Evolutionary conservation across 2,329 filamentous ascomycete species (phyloP).

Genomic region (Gremmenia infestans): DNA sequence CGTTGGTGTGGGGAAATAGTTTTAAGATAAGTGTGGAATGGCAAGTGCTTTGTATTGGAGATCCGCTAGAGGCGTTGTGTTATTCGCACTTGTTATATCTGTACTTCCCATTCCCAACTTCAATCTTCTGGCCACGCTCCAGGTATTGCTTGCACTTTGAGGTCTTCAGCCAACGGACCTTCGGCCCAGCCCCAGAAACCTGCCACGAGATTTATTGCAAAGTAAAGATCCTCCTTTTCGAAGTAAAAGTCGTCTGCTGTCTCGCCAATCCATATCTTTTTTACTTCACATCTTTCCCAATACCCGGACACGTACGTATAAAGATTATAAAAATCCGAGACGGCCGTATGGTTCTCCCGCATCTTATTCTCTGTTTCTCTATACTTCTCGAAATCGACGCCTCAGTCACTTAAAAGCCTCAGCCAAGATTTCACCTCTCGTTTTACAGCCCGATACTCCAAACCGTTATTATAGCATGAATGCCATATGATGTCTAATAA

Average conservation of each 20-base stretch:
- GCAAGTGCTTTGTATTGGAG: too few species aligned
- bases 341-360: not conserved
- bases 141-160: not conserved
- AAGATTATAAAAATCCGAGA: too few species aligned
- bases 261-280: not conserved
- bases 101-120: not conserved
- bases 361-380: constrained; percentile 1
- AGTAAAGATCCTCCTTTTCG: not conserved
- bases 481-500: too few species aligned
- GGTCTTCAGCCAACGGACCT: not conserved
- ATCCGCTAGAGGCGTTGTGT: too few species aligned
- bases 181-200: not conserved
- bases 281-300: not conserved
- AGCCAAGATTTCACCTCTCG: not conserved
- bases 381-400: constrained; percentile 1
- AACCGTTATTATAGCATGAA: too few species aligned
- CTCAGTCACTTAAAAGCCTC: not conserved
- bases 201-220: not conserved
- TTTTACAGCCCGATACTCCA: not conserved
- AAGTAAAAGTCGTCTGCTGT: not conserved
- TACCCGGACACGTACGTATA: too few species aligned
- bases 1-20: too few species aligned
- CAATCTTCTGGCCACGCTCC: not conserved
- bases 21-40: too few species aligned
- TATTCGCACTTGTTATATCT: too few species aligned